Conservation (phyloP, 1,284 basidiomycete genomes). For the Cyathus olla region DNA sequence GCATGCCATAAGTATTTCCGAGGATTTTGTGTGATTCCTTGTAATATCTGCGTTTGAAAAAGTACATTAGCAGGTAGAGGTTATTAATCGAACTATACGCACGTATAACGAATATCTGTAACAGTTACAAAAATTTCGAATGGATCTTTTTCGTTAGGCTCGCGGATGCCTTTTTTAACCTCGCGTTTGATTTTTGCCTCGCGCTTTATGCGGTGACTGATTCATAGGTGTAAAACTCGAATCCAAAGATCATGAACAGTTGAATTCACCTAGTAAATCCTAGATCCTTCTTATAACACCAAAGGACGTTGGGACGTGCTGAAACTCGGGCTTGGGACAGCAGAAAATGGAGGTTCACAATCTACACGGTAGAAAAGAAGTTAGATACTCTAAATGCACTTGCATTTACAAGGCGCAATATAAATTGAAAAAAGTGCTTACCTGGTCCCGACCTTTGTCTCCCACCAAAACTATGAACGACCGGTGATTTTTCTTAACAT, state of each 20-base stretch:
- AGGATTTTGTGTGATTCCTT: constrained; percentile 97
- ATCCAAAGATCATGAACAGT: neutral
- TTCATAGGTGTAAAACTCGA: neutral
- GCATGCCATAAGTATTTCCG: constrained; percentile 98
- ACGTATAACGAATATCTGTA: constrained; percentile 99
- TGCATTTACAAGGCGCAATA: neutral
- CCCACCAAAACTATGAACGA: constrained; percentile 98
- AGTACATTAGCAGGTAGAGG: too few species aligned
- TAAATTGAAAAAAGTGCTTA: constrained; percentile 38
- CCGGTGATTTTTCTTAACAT: constrained; percentile 92
- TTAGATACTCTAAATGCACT: neutral
- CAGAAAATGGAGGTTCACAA: constrained; percentile 97
- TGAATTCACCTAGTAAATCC: constrained; percentile 87
- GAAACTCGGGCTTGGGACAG: constrained; percentile 92
- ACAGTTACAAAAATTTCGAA: constrained; percentile 99
- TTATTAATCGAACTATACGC: constrained; percentile 37
- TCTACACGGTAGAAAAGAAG: constrained; percentile 51
- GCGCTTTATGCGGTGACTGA: constrained; percentile 95
- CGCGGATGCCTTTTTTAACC: constrained; percentile 92
- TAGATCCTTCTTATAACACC: constrained; percentile 98
- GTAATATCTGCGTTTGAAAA: constrained; percentile 60
- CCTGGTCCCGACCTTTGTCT: constrained; percentile 95
- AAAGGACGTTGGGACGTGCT: constrained; percentile 90
- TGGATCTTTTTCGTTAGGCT: constrained; percentile 95
- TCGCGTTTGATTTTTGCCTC: constrained; percentile 96